Conservation (phyloP, 1,139 yeast species). For the Hansenula lynferdii region DNA sequence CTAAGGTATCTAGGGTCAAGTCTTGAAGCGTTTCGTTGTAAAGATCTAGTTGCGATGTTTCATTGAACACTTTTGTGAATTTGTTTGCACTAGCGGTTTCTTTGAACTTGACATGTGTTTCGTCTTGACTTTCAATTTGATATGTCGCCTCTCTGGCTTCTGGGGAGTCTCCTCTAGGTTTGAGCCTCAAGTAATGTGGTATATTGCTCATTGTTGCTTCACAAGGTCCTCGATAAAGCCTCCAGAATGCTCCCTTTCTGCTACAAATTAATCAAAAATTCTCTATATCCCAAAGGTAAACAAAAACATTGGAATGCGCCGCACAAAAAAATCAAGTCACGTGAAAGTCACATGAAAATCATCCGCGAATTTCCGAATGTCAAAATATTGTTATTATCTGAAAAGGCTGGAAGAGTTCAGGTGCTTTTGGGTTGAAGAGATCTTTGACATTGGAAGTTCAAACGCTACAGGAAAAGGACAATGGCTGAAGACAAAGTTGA, state of each 20-base stretch:
- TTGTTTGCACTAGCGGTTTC: constrained; percentile 17
- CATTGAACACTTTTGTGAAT: constrained; percentile 30
- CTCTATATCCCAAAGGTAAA: neutral
- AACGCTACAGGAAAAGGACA: too few species aligned
- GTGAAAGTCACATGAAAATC: neutral
- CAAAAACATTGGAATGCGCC: too few species aligned
- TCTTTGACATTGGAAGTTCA: too few species aligned
- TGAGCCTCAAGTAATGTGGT: constrained; percentile 32
- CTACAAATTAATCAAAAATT: too few species aligned
- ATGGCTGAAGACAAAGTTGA: neutral
- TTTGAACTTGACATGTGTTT: constrained; percentile 20
- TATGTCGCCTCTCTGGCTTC: constrained; percentile 19
- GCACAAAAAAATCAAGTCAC: too few species aligned
- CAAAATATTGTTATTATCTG: neutral
- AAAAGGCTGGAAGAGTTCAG: neutral
- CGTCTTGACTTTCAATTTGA: constrained; percentile 22
- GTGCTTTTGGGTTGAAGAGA: too few species aligned
- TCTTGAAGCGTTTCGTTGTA: constrained; percentile 26
- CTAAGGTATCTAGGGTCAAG: constrained; percentile 25
- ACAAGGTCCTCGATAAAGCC: too few species aligned
- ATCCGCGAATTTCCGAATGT: too few species aligned
- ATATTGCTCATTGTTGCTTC: constrained; percentile 11
- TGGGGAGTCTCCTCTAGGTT: constrained; percentile 24
- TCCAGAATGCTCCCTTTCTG: too few species aligned
- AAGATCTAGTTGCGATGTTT: constrained; percentile 25